These are phyloP conservation scores for Petrea volubilis DNA, from an alignment of 257 asterid genomes.

Conservation along the genomic window DNA sequence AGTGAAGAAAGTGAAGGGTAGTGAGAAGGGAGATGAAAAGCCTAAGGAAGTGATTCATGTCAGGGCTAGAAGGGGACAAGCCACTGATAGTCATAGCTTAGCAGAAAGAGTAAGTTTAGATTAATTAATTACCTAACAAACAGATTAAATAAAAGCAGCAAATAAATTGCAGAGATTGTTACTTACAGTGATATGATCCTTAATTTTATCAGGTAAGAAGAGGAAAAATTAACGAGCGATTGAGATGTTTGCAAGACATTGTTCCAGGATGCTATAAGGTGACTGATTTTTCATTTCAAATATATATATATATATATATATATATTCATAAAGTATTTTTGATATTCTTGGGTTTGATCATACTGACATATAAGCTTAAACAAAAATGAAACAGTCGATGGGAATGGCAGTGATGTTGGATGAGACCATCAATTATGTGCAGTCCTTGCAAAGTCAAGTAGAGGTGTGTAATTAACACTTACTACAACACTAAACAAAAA, in stretches of 20 bases:
- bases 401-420: slow-evolving; percentile 98
- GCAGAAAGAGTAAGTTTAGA: slow-evolving; percentile 74
- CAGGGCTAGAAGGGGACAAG: slow-evolving; percentile 92
- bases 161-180: neutral
- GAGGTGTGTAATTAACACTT: slow-evolving; percentile 47
- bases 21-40: slow-evolving; percentile 46
- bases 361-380: neutral
- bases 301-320: no score
- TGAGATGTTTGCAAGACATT: slow-evolving; percentile 82
- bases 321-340: neutral
- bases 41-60: slow-evolving; percentile 77
- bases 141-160: neutral
- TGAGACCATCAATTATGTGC: slow-evolving; percentile 85
- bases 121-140: neutral
- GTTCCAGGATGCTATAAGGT: slow-evolving; percentile 98
- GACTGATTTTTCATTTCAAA: neutral
- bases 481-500: neutral
- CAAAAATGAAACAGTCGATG: slow-evolving; percentile 67
- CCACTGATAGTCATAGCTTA: slow-evolving; percentile 94
- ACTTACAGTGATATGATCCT: neutral
- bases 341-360: neutral
- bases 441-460: slow-evolving; percentile 88
- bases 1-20: slow-evolving; percentile 46
- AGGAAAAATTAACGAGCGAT: slow-evolving; percentile 81
- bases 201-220: slow-evolving; percentile 77